Evolutionary conservation across 352 stramenopile species (phyloP).

Genomic region (Phytophthora quininea): DNA sequence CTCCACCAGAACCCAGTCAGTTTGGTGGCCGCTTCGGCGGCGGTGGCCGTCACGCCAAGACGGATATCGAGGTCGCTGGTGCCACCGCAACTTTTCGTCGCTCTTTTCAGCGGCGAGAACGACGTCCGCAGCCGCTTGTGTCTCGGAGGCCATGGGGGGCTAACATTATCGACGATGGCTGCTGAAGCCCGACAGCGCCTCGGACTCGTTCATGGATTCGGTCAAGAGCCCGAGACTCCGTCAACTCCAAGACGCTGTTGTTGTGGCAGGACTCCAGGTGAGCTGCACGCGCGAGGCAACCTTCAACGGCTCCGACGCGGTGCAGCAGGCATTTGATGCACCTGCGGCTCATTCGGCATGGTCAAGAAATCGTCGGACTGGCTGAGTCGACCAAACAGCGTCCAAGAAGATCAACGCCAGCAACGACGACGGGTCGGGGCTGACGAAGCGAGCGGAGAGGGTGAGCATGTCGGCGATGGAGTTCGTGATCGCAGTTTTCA

Average conservation of each 20-base stretch:
- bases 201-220: slow-evolving; percentile 22
- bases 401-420: slow-evolving; percentile 1
- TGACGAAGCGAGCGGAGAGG: slow-evolving; percentile 31
- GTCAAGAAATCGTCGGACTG: slow-evolving; percentile 27
- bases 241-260: slow-evolving; percentile 8
- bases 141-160: no score
- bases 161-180: neutral
- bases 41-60: slow-evolving; percentile 50
- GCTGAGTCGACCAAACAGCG: slow-evolving; percentile 25
- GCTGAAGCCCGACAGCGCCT: slow-evolving; percentile 26
- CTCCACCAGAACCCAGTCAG: slow-evolving; percentile 52
- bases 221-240: slow-evolving; percentile 33
- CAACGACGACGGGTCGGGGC: slow-evolving; percentile 17
- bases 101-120: slow-evolving; percentile 41
- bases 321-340: slow-evolving; percentile 39
- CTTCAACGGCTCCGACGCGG: slow-evolving; percentile 42
- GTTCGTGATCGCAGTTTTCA: slow-evolving; percentile 23
- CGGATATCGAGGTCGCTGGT: slow-evolving; percentile 47
- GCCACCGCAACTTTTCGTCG: slow-evolving; percentile 45
- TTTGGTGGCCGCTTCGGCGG: slow-evolving; percentile 49
- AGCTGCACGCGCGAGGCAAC: slow-evolving; percentile 37
- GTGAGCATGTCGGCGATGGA: slow-evolving; percentile 20
- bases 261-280: slow-evolving; percentile 30
- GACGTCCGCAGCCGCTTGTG: slow-evolving; percentile 39
- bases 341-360: slow-evolving; percentile 6